A percentile compares a stretch with the other conserved stretches of the same genome.
phyloP scores from a whole-genome alignment of 163 green algal genomes.

The Chlorella variabilis region DNA sequence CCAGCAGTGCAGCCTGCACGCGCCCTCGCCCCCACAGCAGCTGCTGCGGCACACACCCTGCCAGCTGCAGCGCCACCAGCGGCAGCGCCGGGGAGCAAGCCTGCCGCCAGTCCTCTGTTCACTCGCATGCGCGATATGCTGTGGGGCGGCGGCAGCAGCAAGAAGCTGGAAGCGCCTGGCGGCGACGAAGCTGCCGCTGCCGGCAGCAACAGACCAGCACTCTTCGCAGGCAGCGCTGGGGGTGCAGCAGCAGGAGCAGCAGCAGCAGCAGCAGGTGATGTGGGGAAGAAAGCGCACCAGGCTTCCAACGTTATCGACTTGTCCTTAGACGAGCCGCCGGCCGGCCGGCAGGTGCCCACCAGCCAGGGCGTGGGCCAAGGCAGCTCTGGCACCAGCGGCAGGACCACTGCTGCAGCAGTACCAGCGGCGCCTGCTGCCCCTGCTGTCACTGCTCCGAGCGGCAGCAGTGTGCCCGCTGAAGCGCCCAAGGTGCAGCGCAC shows the following conservation, averaged over 20 bases:
- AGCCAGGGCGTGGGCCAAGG: neutral
- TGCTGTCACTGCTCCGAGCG: neutral
- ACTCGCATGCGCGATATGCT: slow-evolving; percentile 13
- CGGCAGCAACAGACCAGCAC: neutral
- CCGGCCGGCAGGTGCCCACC: too few species aligned
- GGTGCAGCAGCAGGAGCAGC: neutral
- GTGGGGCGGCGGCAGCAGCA: slow-evolving; percentile 3
- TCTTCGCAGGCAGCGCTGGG: too few species aligned
- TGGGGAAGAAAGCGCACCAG: too few species aligned
- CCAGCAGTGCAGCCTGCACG: neutral
- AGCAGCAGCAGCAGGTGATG: slow-evolving; percentile 4
- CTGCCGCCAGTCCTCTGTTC: slow-evolving; percentile 1
- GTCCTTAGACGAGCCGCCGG: too few species aligned
- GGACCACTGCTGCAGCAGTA: neutral
- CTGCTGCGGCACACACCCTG: neutral
- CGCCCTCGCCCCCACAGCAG: neutral
- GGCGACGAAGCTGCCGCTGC: too few species aligned
- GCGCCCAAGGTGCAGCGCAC: neutral
- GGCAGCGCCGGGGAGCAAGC: neutral
- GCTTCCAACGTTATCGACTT: too few species aligned
- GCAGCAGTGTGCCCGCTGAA: neutral
- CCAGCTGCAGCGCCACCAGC: neutral
- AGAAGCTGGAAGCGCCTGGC: neutral
- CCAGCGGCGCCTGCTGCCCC: neutral
- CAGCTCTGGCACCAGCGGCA: neutral